Percentiles rank a stretch among this genome's conserved stretches.
Conservation (phyloP, 2,329 filamentous ascomycete species). For the Penicillium sp. region DNA sequence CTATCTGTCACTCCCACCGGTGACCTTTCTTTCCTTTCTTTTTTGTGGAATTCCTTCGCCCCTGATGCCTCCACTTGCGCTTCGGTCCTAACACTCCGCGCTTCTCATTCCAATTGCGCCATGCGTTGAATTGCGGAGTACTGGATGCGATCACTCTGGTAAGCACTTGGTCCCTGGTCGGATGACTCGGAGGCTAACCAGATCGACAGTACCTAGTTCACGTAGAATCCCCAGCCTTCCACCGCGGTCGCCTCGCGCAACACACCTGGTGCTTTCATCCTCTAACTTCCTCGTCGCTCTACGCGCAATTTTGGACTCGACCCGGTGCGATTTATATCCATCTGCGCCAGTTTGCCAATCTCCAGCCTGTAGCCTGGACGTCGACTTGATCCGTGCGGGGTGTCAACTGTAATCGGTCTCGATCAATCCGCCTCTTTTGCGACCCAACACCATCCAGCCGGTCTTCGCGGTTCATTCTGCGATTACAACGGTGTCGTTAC, state of each 20-base stretch:
- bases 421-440: too few species aligned
- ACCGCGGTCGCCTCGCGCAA: background rate
- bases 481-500: too few species aligned
- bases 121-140: constrained; percentile 6
- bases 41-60: background rate
- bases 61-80: constrained; percentile 5
- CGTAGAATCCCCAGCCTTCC: background rate
- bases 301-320: too few species aligned
- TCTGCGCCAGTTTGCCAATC: too few species aligned
- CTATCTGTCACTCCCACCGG: background rate
- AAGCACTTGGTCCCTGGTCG: background rate
- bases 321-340: too few species aligned
- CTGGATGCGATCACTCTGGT: background rate
- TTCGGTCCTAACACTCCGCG: constrained; percentile 1
- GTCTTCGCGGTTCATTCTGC: too few species aligned
- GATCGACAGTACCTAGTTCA: background rate
- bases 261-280: too few species aligned
- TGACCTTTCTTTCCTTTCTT: background rate
- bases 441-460: too few species aligned
- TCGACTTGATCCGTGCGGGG: too few species aligned
- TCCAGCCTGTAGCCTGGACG: too few species aligned
- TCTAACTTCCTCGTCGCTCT: too few species aligned
- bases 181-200: background rate
- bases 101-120: constrained; percentile 6
- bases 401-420: too few species aligned